Conservation (phyloP, 2,329 filamentous ascomycete genomes). For the Aspergillus pseudoviridinutans region DNA sequence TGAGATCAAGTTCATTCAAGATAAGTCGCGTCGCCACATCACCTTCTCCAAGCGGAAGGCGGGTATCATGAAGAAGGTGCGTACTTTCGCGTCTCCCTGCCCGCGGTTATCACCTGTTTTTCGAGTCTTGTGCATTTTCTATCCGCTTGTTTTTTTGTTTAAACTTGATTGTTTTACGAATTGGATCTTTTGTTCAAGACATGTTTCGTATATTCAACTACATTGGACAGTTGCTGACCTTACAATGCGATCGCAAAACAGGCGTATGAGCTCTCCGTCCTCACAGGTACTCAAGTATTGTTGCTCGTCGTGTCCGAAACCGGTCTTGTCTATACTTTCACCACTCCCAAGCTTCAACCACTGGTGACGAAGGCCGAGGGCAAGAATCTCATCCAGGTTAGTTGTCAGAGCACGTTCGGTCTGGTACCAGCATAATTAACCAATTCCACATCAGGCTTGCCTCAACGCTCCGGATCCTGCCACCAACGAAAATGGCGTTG, state of each 20-base stretch:
- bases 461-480: slow-evolving; percentile 91
- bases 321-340: slow-evolving; percentile 96
- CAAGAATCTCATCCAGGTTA: slow-evolving; percentile 98
- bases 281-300: slow-evolving; percentile 95
- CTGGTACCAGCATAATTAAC: slow-evolving; percentile 13
- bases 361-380: slow-evolving; percentile 97
- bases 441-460: slow-evolving; percentile 67
- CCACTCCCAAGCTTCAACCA: slow-evolving; percentile 95
- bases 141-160: neutral
- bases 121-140: slow-evolving; percentile 1
- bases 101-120: slow-evolving; percentile 4
- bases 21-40: slow-evolving; percentile 98
- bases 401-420: slow-evolving; percentile 21
- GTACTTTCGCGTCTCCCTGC: slow-evolving; percentile 30
- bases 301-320: slow-evolving; percentile 96
- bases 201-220: neutral
- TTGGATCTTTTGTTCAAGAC: neutral
- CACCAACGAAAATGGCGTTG: slow-evolving; percentile 76
- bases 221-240: slow-evolving; percentile 9
- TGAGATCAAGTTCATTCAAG: slow-evolving; percentile 99
- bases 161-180: neutral
- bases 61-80: slow-evolving; percentile 99
- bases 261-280: slow-evolving; percentile 96
- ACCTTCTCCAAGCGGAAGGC: slow-evolving; percentile 99
- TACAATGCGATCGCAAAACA: slow-evolving; percentile 38